These are phyloP conservation scores for Flammula alnicola DNA, from an alignment of 1,284 basidiomycete genomes.

Conservation along the genomic window DNA sequence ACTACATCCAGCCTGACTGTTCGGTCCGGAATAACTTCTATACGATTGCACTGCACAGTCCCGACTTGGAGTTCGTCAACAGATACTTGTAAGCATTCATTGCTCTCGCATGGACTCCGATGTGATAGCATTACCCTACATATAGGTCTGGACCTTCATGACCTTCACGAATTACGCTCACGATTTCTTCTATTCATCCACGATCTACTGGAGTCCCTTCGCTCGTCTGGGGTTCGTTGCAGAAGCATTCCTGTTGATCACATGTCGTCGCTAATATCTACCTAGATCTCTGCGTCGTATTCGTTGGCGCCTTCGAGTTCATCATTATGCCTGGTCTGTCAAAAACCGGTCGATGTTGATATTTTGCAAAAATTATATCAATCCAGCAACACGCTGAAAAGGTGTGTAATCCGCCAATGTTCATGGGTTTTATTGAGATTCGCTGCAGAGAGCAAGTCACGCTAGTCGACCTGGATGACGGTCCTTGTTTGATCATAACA, in stretches of 20 bases:
- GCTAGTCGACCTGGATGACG: conserved; percentile 16
- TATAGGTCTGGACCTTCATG: conserved; percentile 65
- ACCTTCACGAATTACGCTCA: conserved; percentile 67
- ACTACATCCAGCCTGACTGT: conserved; percentile 40
- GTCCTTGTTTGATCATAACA: conserved; percentile 22
- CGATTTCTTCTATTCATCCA: conserved; percentile 70
- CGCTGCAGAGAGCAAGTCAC: conserved; percentile 21
- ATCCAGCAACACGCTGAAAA: conserved; percentile 40
- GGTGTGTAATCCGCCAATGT: too few relatives aligned
- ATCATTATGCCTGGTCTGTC: conserved; percentile 57
- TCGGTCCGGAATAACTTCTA: conserved; percentile 45
- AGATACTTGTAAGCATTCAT: conserved; percentile 51
- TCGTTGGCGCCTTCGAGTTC: conserved; percentile 65
- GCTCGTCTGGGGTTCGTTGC: conserved; percentile 59
- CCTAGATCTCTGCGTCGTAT: conserved; percentile 62
- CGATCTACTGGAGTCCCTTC: conserved; percentile 61
- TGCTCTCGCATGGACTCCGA: not conserved
- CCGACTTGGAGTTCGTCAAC: conserved; percentile 65
- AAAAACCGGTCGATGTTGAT: conserved; percentile 18
- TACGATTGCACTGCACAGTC: conserved; percentile 62
- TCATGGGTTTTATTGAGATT: conserved; percentile 23
- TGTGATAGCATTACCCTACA: not conserved
- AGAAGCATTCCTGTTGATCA: conserved; percentile 1
- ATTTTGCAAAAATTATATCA: conserved; percentile 39
- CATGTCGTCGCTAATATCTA: conserved; percentile 6